These are phyloP conservation scores for Spergularia azorica DNA, from an alignment of 179 eudicot genomes.

Conservation along the genomic window DNA sequence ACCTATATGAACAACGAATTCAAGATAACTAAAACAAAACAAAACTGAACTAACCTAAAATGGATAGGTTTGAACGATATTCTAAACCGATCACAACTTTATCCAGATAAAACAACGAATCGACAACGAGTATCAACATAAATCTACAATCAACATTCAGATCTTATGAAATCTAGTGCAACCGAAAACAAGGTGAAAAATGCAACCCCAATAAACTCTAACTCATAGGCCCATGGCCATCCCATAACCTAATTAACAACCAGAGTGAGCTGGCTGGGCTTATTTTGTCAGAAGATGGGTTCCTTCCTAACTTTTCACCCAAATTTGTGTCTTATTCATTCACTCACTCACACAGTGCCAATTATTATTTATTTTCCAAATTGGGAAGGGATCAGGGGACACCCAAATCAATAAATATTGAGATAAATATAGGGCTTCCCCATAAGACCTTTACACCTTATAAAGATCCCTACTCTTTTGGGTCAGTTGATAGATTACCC, in stretches of 20 bases:
- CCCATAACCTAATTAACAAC: background rate
- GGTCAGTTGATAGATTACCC: constrained; percentile 24
- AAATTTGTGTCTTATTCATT: constrained; percentile 8
- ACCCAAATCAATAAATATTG: constrained; percentile 23
- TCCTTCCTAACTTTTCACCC: background rate
- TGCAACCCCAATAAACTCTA: background rate
- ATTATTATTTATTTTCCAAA: no score
- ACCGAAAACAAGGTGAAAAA: no score
- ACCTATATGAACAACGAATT: no score
- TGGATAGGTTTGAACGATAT: no score
- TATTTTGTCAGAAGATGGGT: background rate
- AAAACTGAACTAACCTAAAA: no score
- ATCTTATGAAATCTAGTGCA: background rate
- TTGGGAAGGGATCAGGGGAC: background rate
- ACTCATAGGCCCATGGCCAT: background rate
- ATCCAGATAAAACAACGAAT: no score
- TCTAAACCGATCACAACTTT: no score
- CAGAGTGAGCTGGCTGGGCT: background rate
- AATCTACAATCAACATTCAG: no score
- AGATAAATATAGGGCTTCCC: constrained; percentile 21
- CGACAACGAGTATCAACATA: no score
- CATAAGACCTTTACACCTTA: background rate
- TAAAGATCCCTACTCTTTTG: constrained; percentile 22
- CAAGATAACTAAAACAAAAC: no score
- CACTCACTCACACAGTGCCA: background rate